Percentiles rank a stretch among this genome's conserved stretches.
phyloP scores from a whole-genome alignment of 768 basidiomycete genomes.

The Kwoniella sp. region DNA sequence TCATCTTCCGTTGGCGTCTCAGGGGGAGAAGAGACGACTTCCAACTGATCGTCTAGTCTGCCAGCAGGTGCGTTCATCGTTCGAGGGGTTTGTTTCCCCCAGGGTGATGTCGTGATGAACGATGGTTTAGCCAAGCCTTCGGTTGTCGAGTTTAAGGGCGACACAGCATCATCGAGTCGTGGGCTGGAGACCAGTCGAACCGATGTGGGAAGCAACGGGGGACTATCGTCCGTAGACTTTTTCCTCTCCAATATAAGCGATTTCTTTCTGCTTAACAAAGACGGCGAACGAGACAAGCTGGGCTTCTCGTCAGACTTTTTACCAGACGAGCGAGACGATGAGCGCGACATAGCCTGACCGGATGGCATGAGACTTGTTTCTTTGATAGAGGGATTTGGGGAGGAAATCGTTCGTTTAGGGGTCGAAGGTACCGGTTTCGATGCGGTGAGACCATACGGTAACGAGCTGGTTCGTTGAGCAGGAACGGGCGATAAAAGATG shows the following conservation, averaged over 20 bases:
- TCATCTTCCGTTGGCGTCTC: constrained; percentile 33
- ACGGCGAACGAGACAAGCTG: neutral
- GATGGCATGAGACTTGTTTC: constrained; percentile 11
- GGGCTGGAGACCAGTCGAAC: constrained; percentile 12
- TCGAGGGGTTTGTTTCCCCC: constrained; percentile 20
- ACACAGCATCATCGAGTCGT: constrained; percentile 2
- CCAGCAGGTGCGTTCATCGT: constrained; percentile 1
- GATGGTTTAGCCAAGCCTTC: neutral
- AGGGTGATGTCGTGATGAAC: constrained; percentile 11
- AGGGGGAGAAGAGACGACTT: constrained; percentile 17
- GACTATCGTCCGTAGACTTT: constrained; percentile 4
- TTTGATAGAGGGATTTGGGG: constrained; percentile 13
- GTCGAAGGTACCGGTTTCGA: constrained; percentile 3
- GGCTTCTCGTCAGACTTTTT: constrained; percentile 1
- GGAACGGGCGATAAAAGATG: constrained; percentile 19
- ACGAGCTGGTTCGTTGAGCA: constrained; percentile 26
- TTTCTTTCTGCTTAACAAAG: constrained; percentile 3
- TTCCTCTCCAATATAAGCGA: neutral
- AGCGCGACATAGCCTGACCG: neutral
- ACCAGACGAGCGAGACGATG: constrained; percentile 18
- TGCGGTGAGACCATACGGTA: constrained; percentile 6
- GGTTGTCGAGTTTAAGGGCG: neutral
- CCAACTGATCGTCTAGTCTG: constrained; percentile 15
- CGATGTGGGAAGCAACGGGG: constrained; percentile 15
- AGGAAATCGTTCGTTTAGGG: constrained; percentile 24